These are phyloP conservation scores for Xerocomus potaroensis DNA, from an alignment of 768 basidiomycete species.

Conservation along the genomic window DNA sequence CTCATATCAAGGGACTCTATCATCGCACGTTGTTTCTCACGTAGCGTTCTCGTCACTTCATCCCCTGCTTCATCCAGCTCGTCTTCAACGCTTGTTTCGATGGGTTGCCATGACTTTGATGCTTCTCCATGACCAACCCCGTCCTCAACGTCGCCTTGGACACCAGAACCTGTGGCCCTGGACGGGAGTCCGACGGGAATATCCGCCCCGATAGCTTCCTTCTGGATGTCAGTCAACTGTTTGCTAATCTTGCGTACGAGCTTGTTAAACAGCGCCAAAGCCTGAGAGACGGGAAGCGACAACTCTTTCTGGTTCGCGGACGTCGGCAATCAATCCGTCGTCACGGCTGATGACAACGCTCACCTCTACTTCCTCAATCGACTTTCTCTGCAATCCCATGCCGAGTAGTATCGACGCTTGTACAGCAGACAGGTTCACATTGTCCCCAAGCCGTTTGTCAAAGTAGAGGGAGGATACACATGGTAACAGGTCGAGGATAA, in stretches of 20 bases:
- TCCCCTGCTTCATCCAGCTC: constrained; percentile 79
- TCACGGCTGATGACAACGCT: constrained; percentile 15
- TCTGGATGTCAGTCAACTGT: constrained; percentile 71
- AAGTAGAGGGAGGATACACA: constrained; percentile 81
- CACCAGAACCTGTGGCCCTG: constrained; percentile 17
- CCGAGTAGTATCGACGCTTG: constrained; percentile 91
- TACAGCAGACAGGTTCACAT: constrained; percentile 73
- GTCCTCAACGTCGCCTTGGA: constrained; percentile 10
- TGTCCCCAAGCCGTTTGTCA: constrained; percentile 61
- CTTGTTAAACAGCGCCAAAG: constrained; percentile 88
- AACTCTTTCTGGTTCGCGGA: constrained; percentile 58
- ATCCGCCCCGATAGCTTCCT: constrained; percentile 64
- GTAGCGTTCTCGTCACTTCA: constrained; percentile 47
- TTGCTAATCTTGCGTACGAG: constrained; percentile 81
- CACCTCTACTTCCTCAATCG: constrained; percentile 86
- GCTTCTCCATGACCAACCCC: constrained; percentile 6
- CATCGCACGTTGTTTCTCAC: constrained; percentile 80
- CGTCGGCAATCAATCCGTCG: constrained; percentile 3
- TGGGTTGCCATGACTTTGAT: constrained; percentile 38
- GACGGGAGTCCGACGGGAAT: constrained; percentile 43
- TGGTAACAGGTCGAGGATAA: constrained; percentile 89
- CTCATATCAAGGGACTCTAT: constrained; percentile 83
- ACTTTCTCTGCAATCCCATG: constrained; percentile 84
- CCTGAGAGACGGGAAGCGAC: constrained; percentile 78
- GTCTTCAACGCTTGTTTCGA: constrained; percentile 48